A percentile compares a stretch with the other conserved stretches of the same genome.
Evolutionary conservation across 148 eudicot genomes (phyloP).

Genomic region (Cornus kousa): DNA sequence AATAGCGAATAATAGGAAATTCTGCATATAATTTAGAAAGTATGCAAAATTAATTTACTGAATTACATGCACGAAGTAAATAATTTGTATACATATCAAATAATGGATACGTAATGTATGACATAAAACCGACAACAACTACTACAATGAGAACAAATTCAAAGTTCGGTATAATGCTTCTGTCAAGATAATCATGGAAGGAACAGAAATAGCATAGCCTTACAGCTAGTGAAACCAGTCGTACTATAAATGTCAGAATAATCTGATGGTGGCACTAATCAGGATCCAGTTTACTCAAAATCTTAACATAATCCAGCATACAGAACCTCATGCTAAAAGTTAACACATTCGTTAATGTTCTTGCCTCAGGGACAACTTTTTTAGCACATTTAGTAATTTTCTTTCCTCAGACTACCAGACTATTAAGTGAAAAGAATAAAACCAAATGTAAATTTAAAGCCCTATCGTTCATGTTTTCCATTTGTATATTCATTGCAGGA

Average conservation of each 20-base stretch:
- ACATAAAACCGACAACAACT: no score
- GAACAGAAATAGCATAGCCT: neutral
- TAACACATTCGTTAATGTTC: neutral
- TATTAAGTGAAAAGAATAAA: neutral
- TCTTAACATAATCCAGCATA: neutral
- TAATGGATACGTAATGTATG: no score
- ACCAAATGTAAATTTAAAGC: no score
- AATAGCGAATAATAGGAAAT: no score
- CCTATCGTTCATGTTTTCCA: neutral
- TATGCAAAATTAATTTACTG: no score
- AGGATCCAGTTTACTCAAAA: neutral
- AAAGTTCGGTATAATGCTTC: neutral
- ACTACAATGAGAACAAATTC: neutral
- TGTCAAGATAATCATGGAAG: neutral
- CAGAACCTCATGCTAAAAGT: neutral
- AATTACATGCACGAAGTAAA: no score
- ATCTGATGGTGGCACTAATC: neutral
- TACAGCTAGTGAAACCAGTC: neutral
- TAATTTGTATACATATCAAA: no score
- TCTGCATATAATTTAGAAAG: no score
- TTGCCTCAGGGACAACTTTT: neutral
- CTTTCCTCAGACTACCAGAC: neutral
- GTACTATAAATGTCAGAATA: neutral
- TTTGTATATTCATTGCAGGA: constrained; percentile 8
- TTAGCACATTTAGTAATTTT: neutral